These are phyloP conservation scores for Paecilomyces variotii DNA, from an alignment of 2,329 filamentous ascomycete genomes.

Conservation along the genomic window DNA sequence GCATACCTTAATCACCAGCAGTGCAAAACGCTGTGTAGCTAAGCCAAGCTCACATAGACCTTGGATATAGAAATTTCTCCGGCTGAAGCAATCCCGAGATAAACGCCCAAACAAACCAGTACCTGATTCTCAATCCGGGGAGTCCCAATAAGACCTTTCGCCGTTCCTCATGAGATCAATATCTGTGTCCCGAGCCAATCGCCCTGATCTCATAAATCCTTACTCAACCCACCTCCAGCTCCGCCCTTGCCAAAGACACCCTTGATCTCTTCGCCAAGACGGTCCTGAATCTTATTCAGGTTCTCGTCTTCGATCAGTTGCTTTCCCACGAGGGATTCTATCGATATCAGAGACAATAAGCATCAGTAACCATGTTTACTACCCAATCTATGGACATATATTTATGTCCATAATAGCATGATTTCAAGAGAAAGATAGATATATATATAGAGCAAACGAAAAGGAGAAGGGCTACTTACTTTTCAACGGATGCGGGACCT, in stretches of 20 bases:
- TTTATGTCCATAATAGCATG: too few species aligned
- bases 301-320: slow-evolving; percentile 16
- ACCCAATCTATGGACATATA: too few species aligned
- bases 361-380: neutral
- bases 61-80: neutral
- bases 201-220: neutral
- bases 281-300: slow-evolving; percentile 17
- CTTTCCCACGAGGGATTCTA: neutral
- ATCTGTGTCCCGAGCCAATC: neutral
- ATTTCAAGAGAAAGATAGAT: neutral
- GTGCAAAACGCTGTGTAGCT: neutral
- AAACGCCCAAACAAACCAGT: neutral
- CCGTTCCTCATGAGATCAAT: too few species aligned
- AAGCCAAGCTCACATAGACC: neutral
- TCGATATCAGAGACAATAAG: neutral
- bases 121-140: neutral
- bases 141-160: too few species aligned
- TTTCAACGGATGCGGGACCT: slow-evolving; percentile 18
- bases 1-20: neutral
- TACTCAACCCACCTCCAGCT: neutral
- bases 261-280: slow-evolving; percentile 14
- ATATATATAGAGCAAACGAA: neutral
- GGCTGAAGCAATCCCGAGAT: neutral
- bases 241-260: slow-evolving; percentile 17
- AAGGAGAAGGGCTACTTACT: slow-evolving; percentile 8